Conservation (phyloP, 78 protist species). For the Corallochytrium limacisporum region DNA sequence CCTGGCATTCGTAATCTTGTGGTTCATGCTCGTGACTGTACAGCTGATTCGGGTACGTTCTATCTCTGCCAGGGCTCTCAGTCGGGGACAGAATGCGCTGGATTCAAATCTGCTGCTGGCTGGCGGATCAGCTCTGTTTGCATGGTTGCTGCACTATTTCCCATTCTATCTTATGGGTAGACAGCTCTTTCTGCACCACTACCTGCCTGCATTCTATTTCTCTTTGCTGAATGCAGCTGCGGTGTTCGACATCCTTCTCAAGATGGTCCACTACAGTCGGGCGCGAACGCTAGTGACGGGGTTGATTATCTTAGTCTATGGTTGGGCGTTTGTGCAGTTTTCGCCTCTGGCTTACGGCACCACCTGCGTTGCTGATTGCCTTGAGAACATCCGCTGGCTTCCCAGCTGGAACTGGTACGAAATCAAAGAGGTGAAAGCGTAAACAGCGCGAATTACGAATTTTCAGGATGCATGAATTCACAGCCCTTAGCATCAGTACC, state of each 20-base stretch:
- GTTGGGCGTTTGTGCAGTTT: background rate
- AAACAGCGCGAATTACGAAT: no score
- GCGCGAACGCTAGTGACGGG: background rate
- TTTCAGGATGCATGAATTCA: no score
- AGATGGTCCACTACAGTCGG: background rate
- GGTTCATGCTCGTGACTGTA: no score
- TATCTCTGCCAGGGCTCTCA: no score
- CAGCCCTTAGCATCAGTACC: no score
- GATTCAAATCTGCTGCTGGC: no score
- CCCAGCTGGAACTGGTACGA: background rate
- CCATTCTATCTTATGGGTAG: constrained; percentile 19
- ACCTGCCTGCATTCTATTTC: constrained; percentile 30
- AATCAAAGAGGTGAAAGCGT: background rate
- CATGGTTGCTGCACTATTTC: constrained; percentile 12
- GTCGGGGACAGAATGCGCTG: no score
- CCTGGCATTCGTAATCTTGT: no score
- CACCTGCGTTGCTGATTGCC: background rate
- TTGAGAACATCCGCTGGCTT: background rate
- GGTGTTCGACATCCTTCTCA: background rate
- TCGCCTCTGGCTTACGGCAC: background rate
- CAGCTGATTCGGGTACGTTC: no score
- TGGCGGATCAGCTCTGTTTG: background rate
- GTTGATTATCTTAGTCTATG: background rate
- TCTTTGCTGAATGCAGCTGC: background rate
- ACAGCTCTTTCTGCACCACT: constrained; percentile 36